Evolutionary conservation across 2,329 filamentous ascomycete genomes (phyloP), one percentile per base, ranked within the genome.

Genomic region (Ophiosphaerella korrae): DNA sequence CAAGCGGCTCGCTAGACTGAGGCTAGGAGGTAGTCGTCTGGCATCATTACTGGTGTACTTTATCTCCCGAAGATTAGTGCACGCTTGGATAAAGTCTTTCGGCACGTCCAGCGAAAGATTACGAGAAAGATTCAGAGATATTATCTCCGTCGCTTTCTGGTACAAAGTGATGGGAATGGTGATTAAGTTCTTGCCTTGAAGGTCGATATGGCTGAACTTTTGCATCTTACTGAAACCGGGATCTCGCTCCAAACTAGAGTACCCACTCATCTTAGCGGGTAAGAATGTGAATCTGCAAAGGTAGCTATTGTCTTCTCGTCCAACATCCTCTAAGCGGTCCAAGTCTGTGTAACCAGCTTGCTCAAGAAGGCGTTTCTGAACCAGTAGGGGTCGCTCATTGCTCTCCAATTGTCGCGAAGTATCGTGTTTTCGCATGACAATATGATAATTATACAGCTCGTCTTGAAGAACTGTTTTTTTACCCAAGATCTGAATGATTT

Each of bases 1-100:
- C 63, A 99, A 80, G 55, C 86, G 87, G 57, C 80, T 86, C 23
- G 94, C 93, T 62, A 92, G 81, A 57, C 89, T 87, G 45, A 99
- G 81, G 71, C 92, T 97, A 6, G 87, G 83, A 3, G 94, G 94
- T 21, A 99, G 78, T 64, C 88, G 88, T 72, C 89, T 87, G 2
- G 92, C 90, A 72, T 99, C 94, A 65, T 97, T 97, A 68, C 92
- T 93, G 62, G 90, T 92, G 74, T 89, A 99, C 68, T 95, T 96
- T 80, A 99, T 94, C 72, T 99, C 94, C 43, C 93, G 86, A 16
- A 99, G 79, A 66, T 93, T 92, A 62, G 88, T 86, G 75, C 94
- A 99, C 24, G 90, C 89, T 71, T 96, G 91, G 48, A 99, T 92
- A 70, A 99, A 99, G 73, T 99, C 94, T 67, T 92, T 91, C 0